Base-by-base conservation (phyloP, 2,329 filamentous ascomycete genomes). In the Lomentospora prolificans region DNA sequence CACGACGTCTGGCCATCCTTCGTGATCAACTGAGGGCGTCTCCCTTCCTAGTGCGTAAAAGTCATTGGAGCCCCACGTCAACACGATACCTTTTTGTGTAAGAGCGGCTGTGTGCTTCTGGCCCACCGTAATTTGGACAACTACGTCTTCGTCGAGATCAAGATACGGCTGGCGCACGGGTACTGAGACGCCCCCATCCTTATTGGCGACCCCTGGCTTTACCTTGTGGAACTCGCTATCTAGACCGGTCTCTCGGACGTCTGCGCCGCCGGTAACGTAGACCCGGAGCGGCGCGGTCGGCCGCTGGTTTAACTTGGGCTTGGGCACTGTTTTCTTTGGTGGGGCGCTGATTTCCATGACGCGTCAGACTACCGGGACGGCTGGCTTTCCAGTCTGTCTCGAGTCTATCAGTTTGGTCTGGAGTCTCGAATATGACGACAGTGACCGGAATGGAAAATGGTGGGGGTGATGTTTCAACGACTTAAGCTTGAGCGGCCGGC, bases 41-140 rank as follows among this genome's bases (percentile, higher is more conserved):
- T 79, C 74, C 61, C 84, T 74, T 14, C 83, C 82, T 50, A 87
- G 74, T 3, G 83, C 82, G 56, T 79, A 79, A 60, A 83, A 79
- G 61, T 86, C 81, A 64, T 86, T 86, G 60, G 84, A 81, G 51
- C 84, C 84, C 83, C 84, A 86, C 22, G 81, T 84, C 51, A 83
- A 67, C 59, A 86, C 78, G 60, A 77, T 75, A 67, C 82, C 82
- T 65, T 85, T 77, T 60, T 80, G 74, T 33, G 82, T 85, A 55
- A 86, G 67, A 3, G 80, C 82, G 55, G 80, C 70, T 54, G 74
- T 77, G 66, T 86, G 84, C 80, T 85, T 85, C 55, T 81, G 81
- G 44, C 83, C 83, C 39, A 78, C 74, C 53, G 81, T 79, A 54
- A 86, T 65, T 62, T 81, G 77, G 4, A 86, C 81, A n/a, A 85